phyloP scores from a whole-genome alignment of 1,284 basidiomycete species.

The Cryptococcus neoformans region DNA sequence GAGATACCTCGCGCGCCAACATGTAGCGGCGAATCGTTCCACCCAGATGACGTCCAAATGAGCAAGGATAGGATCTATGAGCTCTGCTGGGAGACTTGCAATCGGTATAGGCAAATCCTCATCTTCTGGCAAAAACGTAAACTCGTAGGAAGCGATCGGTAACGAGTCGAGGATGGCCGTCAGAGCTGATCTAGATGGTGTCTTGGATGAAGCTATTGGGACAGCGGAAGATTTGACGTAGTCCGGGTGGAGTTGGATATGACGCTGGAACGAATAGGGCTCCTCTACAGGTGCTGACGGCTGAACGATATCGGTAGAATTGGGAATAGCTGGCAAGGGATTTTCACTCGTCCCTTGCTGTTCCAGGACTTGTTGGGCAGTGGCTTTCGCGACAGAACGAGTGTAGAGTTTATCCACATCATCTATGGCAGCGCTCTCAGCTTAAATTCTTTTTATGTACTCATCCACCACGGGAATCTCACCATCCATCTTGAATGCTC shows the following conservation, averaged over 20 bases:
- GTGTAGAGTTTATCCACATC: slow-evolving; percentile 38
- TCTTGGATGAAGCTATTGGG: neutral
- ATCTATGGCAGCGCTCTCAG: slow-evolving; percentile 18
- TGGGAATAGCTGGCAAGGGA: slow-evolving; percentile 12
- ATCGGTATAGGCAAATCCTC: slow-evolving; percentile 61
- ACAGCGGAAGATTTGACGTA: slow-evolving; percentile 25
- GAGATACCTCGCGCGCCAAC: slow-evolving; percentile 67
- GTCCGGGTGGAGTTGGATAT: slow-evolving; percentile 43
- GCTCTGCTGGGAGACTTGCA: slow-evolving; percentile 65
- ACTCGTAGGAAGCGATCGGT: slow-evolving; percentile 16
- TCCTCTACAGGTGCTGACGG: slow-evolving; percentile 26
- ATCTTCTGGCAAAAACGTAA: slow-evolving; percentile 65
- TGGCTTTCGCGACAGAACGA: slow-evolving; percentile 10
- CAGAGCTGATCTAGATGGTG: neutral
- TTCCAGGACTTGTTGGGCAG: slow-evolving; percentile 1
- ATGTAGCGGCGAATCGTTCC: slow-evolving; percentile 69
- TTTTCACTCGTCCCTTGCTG: neutral
- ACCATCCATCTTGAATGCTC: slow-evolving; percentile 68
- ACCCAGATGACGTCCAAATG: slow-evolving; percentile 60
- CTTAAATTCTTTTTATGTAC: neutral
- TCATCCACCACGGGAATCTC: slow-evolving; percentile 6
- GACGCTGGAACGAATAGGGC: slow-evolving; percentile 43
- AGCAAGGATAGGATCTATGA: slow-evolving; percentile 64
- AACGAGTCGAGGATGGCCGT: slow-evolving; percentile 12
- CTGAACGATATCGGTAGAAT: slow-evolving; percentile 35